A percentile compares a stretch with the other conserved stretches of the same genome.
Evolutionary conservation across 2,329 filamentous ascomycete species (phyloP).

Genomic region (Hymenotorrendiella dingleyae): DNA sequence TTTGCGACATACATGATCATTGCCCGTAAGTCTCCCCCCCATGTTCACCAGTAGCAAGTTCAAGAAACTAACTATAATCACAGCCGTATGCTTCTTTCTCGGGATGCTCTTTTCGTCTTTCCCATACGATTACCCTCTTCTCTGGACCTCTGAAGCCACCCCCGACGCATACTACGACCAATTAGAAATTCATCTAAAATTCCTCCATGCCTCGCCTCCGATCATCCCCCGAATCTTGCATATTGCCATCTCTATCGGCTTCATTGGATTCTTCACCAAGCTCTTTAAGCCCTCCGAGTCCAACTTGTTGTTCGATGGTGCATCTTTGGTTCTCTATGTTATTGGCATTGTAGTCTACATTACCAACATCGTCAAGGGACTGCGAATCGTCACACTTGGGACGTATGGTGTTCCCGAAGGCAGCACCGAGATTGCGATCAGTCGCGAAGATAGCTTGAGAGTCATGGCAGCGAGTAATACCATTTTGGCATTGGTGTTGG

Average conservation of each 20-base stretch:
- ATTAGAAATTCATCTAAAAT: constrained; percentile 83
- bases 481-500: constrained; percentile 84
- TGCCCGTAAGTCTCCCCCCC: constrained; percentile 59
- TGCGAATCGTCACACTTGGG: constrained; percentile 74
- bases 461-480: constrained; percentile 94
- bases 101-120: constrained; percentile 95
- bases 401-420: constrained; percentile 39
- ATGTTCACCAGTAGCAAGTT: constrained; percentile 9
- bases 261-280: constrained; percentile 87
- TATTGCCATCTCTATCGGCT: constrained; percentile 82
- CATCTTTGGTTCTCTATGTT: constrained; percentile 66
- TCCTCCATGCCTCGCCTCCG: constrained; percentile 85
- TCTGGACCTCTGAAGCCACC: constrained; percentile 66
- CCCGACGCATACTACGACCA: constrained; percentile 69
- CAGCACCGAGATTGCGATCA: constrained; percentile 58
- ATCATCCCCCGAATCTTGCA: constrained; percentile 90
- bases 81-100: constrained; percentile 93
- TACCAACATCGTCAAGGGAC: constrained; percentile 92
- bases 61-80: constrained; percentile 12
- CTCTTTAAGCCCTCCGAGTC: constrained; percentile 90
- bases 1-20: constrained; percentile 98
- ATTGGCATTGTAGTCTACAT: constrained; percentile 90
- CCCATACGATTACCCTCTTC: constrained; percentile 89
- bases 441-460: constrained; percentile 81
- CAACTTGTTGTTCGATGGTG: constrained; percentile 90